Evolutionary conservation across 805 yeast genomes (phyloP), one percentile per base, ranked within the genome.

Genomic region (Saccharomycopsis selenospora): DNA sequence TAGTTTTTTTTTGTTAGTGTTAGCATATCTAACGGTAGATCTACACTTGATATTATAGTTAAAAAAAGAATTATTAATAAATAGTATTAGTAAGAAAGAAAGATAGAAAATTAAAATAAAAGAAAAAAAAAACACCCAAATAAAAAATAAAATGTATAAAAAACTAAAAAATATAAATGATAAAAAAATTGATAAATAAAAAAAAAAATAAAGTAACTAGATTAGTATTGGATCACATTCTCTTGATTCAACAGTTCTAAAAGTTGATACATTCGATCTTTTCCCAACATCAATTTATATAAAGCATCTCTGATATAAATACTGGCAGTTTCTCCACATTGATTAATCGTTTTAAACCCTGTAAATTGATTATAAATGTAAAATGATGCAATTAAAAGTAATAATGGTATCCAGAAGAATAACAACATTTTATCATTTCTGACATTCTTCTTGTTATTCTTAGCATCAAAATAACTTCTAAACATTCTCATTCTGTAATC

Each of bases 381-480:
- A 56, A 72, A 69, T 4, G 79, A 66, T 2, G 79, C 66, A 14
- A 81, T 64, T 27, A 85, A 61, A 18, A 82, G 56, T 46, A 87
- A 66, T 33, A 85, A 73, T 11, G 97, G 97, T 50, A 89, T 66
- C 97, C 97, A 90, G 73, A 90, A 89, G 62, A 90, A 86, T 52
- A 87, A 67, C 54, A 90, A 70, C 86, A 88, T 83, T 59, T 78
- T 82, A 65, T 90, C 97, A 58, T 87, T 84, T 57, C 66, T 67
- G 50, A 76, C 67, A 45, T 70, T 71, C 56, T 68, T 69, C 51
- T 69, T 69, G 52, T 70, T 53, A n/a, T 56, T 51, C 49, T 55
- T 61, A 18, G 50, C 53, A 1, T 25, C 33, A 26, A 52, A 49
- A 24, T 52, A 52, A 14, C 38, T 33, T 14, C 18, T 33, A 14